Conservation (phyloP, 2,329 filamentous ascomycete genomes). For the Colletotrichum caudatum region DNA sequence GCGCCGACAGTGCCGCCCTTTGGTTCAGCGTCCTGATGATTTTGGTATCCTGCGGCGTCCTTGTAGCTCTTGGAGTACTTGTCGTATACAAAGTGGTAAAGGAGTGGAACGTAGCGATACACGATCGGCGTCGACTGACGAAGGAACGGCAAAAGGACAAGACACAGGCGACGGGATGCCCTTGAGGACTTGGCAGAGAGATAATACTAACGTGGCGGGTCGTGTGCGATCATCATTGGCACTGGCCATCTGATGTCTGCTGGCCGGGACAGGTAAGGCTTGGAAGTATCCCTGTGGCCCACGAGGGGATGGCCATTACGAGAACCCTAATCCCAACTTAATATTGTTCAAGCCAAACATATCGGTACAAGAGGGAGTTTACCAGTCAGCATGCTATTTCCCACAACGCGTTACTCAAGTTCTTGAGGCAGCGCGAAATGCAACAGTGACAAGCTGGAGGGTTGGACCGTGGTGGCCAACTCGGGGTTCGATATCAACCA, state of each 20-base stretch:
- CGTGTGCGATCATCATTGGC: background rate
- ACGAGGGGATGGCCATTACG: background rate
- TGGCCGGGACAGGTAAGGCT: background rate
- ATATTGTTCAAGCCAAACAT: background rate
- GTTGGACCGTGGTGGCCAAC: too few relatives aligned
- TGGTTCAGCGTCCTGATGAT: constrained; percentile 40
- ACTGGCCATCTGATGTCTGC: background rate
- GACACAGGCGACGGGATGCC: background rate
- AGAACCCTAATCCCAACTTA: background rate
- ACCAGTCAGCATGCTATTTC: background rate
- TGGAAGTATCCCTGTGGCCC: background rate
- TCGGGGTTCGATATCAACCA: too few relatives aligned
- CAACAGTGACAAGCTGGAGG: background rate
- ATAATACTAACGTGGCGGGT: background rate
- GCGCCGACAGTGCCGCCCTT: constrained; percentile 25
- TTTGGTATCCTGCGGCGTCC: constrained; percentile 25
- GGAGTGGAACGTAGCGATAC: constrained; percentile 43
- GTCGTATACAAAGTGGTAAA: constrained; percentile 40
- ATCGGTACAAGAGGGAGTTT: background rate
- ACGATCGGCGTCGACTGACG: constrained; percentile 35
- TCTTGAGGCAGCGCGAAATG: constrained; percentile 59
- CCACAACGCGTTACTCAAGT: constrained; percentile 53
- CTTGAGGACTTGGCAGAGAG: background rate
- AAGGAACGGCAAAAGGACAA: constrained; percentile 15
- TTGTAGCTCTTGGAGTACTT: constrained; percentile 21